Conservation (phyloP, 345 rosid genomes). For the Garcia nutans region DNA sequence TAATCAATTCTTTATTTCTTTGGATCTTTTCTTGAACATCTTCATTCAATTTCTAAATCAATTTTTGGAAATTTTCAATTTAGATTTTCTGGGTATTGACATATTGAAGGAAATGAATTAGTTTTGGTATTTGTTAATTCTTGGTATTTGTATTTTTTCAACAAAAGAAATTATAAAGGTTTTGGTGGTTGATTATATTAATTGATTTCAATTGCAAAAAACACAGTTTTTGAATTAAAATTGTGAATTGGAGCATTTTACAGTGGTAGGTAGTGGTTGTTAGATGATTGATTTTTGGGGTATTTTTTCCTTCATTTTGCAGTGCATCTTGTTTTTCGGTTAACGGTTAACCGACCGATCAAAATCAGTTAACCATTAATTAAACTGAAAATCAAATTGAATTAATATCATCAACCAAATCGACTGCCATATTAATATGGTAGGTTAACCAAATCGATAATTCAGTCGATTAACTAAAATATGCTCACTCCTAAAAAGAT, state of each 20-base stretch:
- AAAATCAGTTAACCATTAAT: too few species aligned
- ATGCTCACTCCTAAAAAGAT: too few species aligned
- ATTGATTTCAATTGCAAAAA: conserved; percentile 1
- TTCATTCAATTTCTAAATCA: not conserved
- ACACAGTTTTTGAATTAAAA: conserved; percentile 1
- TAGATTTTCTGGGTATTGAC: conserved; percentile 1
- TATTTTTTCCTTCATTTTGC: conserved; percentile 16
- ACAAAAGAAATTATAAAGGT: not conserved
- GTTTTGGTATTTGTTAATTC: not conserved
- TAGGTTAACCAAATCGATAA: too few species aligned
- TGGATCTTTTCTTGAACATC: conserved; percentile 13
- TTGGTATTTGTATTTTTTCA: not conserved
- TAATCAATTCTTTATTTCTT: not conserved
- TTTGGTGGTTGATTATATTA: not conserved
- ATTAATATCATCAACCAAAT: too few species aligned
- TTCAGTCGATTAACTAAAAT: too few species aligned
- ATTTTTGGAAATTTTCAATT: not conserved
- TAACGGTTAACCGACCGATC: too few species aligned
- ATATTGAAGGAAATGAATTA: conserved; percentile 13
- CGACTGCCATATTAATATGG: too few species aligned
- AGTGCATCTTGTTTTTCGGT: too few species aligned
- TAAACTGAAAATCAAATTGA: too few species aligned
- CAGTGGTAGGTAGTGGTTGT: conserved; percentile 8
- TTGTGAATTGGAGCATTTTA: conserved; percentile 9
- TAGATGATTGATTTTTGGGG: conserved; percentile 15